Percentiles rank a stretch among this genome's conserved stretches.
These are phyloP conservation scores for Persicaria maculosa DNA, from an alignment of 148 eudicot genomes.

Conservation along the genomic window DNA sequence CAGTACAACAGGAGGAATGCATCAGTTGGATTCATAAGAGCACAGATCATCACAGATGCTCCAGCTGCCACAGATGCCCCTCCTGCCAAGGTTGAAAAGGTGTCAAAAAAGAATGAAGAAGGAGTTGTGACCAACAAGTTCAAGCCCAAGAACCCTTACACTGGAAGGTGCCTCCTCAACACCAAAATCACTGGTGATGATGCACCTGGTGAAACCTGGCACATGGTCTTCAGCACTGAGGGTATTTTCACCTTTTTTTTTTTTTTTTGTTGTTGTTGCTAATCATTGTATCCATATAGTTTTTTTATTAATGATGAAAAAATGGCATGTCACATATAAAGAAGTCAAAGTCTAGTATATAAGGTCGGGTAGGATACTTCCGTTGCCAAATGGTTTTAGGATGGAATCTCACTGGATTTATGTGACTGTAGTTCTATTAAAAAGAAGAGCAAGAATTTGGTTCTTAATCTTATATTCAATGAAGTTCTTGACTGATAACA, in stretches of 20 bases:
- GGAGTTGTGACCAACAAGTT: conserved; percentile 76
- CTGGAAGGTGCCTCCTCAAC: conserved; percentile 77
- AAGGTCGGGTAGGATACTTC: too few relatives aligned
- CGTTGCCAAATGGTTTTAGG: too few relatives aligned
- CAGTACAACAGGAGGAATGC: conserved; percentile 43
- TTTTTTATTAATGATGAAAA: too few relatives aligned
- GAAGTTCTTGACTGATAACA: too few relatives aligned
- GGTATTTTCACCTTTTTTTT: conserved; percentile 29
- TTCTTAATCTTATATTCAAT: too few relatives aligned
- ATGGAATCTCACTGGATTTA: too few relatives aligned
- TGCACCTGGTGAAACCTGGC: conserved; percentile 99
- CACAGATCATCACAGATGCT: conserved; percentile 63
- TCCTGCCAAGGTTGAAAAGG: conserved; percentile 66
- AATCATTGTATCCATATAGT: too few relatives aligned
- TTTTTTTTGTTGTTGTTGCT: too few relatives aligned
- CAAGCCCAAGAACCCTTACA: conserved; percentile 87
- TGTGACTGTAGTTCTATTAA: too few relatives aligned
- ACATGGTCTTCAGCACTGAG: conserved; percentile 91
- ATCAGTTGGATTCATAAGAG: conserved; percentile 48
- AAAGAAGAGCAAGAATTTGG: too few relatives aligned
- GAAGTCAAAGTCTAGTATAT: too few relatives aligned
- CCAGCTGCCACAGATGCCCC: neutral
- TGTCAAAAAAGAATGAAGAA: conserved; percentile 83
- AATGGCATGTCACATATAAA: too few relatives aligned
- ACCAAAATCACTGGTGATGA: conserved; percentile 94